Percentiles rank a stretch among this genome's conserved stretches.
Evolutionary conservation across 768 basidiomycete species (phyloP).

Genomic region (Hirschioporus abietinus): DNA sequence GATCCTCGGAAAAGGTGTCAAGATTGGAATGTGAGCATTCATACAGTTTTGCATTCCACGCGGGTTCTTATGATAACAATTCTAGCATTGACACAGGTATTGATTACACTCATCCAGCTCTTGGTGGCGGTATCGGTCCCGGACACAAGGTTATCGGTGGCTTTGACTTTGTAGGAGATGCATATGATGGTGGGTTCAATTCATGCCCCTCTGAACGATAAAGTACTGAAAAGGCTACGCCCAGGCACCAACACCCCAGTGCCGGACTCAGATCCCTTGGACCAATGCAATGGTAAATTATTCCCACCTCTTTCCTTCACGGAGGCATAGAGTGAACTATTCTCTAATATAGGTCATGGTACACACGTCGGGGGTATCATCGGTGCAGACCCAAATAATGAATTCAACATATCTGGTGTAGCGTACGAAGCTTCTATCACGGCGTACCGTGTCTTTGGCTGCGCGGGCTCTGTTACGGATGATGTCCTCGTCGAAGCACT

Average conservation of each 20-base stretch:
- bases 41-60: background rate
- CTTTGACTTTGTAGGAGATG: conserved; percentile 54
- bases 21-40: conserved; percentile 53
- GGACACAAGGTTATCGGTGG: conserved; percentile 50
- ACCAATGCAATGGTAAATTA: conserved; percentile 33
- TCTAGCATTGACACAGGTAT: conserved; percentile 17
- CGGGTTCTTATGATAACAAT: background rate
- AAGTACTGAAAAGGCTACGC: background rate
- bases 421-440: conserved; percentile 54
- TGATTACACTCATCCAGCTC: conserved; percentile 51
- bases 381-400: conserved; percentile 53
- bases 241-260: conserved; percentile 41
- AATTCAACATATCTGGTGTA: conserved; percentile 64
- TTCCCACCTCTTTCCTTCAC: background rate
- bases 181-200: conserved; percentile 34
- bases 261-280: conserved; percentile 47
- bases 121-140: conserved; percentile 50
- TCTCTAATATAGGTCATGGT: conserved; percentile 32
- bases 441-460: conserved; percentile 58
- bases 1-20: conserved; percentile 57
- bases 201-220: background rate
- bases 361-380: conserved; percentile 61
- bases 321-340: background rate
- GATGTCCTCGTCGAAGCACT: conserved; percentile 50
- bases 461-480: conserved; percentile 43